Base-by-base conservation (phyloP, 805 yeast genomes). In the Wickerhamomyces sydowiorum region DNA sequence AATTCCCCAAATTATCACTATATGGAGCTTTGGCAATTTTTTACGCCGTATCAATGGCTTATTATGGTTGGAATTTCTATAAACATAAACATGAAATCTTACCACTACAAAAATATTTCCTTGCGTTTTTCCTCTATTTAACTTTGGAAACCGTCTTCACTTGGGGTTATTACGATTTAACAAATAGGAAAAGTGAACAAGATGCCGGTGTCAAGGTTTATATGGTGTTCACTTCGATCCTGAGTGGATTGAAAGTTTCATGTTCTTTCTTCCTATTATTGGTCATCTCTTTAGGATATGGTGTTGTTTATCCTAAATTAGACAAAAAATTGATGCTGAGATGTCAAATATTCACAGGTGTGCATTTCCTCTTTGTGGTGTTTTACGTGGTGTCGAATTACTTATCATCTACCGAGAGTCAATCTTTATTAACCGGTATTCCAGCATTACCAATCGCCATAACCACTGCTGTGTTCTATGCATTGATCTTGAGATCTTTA, bases 251-350 rank as follows among this genome's bases (percentile, higher is more conserved):
- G 52, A 85, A 93, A 56, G 75, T 87, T 40, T 82, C 96, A 1
- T 86, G 88, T 60, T 86, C 96, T 7, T 84, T 91, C 64, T 93
- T 91, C 67, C 67, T 93, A 54, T 70, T 93, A 42, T 70, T 91
- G 49, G 82, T 88, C 53, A 91, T 93, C 42, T 75, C 95, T 13
- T 70, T 90, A 50, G 99, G 99, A 32, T 93, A 90, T 64, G 97
- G 98, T 48, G 89, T 93, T 37, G 98, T 93, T 38, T 80, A 78
- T 57, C 89, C 96, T 36, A 83, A 89, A 48, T 73, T 93, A 46
- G 86, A 89, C 37, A 77, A 78, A 60, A 76, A 78, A 42, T 56
- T 73, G 23, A 87, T 93, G 96, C 69, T 80, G 54, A 79, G 72
- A 60, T 78, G 87, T 60, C 74, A 80, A 54, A 60, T 78, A 13